Base-by-base conservation (phyloP, 306 rosid species). In the Vigna hirtella region DNA sequence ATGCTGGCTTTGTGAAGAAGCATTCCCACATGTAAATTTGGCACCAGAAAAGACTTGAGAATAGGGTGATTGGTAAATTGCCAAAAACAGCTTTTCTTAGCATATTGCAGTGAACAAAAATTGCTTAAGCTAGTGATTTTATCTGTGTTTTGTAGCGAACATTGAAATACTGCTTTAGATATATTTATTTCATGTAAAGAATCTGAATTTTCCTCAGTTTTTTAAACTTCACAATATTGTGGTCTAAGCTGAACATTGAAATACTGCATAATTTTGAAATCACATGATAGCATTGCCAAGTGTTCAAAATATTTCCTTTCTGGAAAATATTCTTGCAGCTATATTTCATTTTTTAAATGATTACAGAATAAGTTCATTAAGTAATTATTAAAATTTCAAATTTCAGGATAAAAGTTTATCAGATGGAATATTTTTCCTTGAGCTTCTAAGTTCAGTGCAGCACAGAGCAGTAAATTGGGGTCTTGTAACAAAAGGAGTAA, bases 401-500 rank as follows among this genome's bases (percentile, higher is more conserved):
- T 82, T 80, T 70, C 92, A 95, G 98, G 98, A 95, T 66, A 95
- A 84, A 83, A 86, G 91, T 78, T 86, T 95, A 80, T 86, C 97
- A 7, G 89, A 90, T 80, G 99, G 99, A 78, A 85, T 88, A 45
- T 95, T 93, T 79, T 95, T 95, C 91, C 98, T 95, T 53, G 96
- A 95, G 84, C 92, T 95, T 81, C 99, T 95, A 49, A 91, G 98
- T 83, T 87, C 93, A 16, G 98, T 95, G 82, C 94, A 91, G 49
- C 90, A 93, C 11, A 88, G 98, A 89, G 91, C 86, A 59, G 99
- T 95, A 16, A 91, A 93, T 80, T 95, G 98, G 98, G 91, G 94
- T 64, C 94, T 95, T 20, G 91, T 95, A 58, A 95, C 97, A 47
- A 95, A 93, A 84, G 99, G 99, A 58, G 79, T 70, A 30, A 88